These are phyloP conservation scores for Myxozyma neglecta DNA, from an alignment of 805 yeast genomes.

Conservation along the genomic window DNA sequence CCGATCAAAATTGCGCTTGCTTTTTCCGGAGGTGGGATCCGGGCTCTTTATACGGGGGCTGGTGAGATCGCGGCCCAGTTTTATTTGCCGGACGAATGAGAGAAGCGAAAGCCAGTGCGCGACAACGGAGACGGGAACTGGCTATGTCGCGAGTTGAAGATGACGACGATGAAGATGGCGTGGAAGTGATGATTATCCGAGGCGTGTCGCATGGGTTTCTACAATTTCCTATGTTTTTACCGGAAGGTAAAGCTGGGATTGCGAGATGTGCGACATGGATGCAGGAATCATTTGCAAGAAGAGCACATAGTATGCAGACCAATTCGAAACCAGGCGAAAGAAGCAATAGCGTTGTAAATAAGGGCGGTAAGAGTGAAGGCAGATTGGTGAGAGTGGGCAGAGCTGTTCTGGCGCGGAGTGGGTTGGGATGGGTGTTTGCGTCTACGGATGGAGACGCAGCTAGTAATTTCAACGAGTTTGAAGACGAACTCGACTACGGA, in stretches of 20 bases:
- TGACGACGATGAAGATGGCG: constrained; percentile 20
- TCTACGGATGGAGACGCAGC: background rate
- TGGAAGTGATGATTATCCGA: constrained; percentile 35
- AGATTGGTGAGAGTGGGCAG: background rate
- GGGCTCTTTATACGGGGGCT: too few relatives aligned
- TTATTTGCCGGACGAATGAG: constrained; percentile 37
- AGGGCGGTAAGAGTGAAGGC: background rate
- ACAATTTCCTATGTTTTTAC: constrained; percentile 34
- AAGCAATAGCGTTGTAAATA: background rate
- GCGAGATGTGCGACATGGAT: constrained; percentile 36
- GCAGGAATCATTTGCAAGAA: constrained; percentile 23
- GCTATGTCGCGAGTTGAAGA: constrained; percentile 16
- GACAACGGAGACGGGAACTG: constrained; percentile 15
- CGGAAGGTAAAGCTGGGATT: constrained; percentile 35
- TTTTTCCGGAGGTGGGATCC: too few relatives aligned
- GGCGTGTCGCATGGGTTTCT: constrained; percentile 38
- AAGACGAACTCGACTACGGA: constrained; percentile 10
- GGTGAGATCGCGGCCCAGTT: too few relatives aligned
- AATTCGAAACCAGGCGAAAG: background rate
- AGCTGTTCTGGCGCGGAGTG: constrained; percentile 12
- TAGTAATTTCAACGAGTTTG: constrained; percentile 12
- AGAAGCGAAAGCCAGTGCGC: constrained; percentile 34
- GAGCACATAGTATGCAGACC: background rate
- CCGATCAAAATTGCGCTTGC: too few relatives aligned
- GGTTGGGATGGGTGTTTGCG: constrained; percentile 16